Conservation (phyloP, 164 flowering plant genomes). For the Chimonanthus salicifolius region DNA sequence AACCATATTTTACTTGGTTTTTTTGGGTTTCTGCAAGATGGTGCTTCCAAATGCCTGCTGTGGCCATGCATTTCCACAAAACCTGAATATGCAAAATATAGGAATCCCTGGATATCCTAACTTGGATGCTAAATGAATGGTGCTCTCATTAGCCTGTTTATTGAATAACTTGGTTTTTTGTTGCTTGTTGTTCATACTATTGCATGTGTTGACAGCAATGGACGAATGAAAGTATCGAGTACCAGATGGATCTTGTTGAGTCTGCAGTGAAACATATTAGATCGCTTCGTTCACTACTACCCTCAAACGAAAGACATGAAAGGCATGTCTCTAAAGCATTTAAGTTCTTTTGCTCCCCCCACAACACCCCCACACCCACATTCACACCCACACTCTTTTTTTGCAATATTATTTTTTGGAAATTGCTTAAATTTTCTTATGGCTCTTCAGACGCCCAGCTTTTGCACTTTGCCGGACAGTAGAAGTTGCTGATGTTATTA, state of each 20-base stretch:
- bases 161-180: too few relatives aligned
- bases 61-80: neutral
- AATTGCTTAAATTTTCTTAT: neutral
- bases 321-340: conserved; percentile 37
- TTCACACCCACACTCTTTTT: too few relatives aligned
- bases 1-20: too few relatives aligned
- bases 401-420: neutral
- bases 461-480: conserved; percentile 56
- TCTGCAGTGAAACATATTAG: conserved; percentile 63
- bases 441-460: conserved; percentile 57
- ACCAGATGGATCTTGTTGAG: conserved; percentile 73
- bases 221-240: conserved; percentile 66
- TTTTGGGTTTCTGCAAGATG: too few relatives aligned
- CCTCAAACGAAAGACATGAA: conserved; percentile 65
- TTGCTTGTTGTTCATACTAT: neutral
- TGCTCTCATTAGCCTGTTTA: neutral
- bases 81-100: neutral
- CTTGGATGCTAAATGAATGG: neutral
- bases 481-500: conserved; percentile 36
- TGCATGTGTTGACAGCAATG: conserved; percentile 43
- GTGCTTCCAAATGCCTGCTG: neutral
- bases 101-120: neutral
- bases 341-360: neutral
- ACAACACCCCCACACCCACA: too few relatives aligned
- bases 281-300: conserved; percentile 50